These are phyloP conservation scores for Syncephalastrum sp. DNA, from an alignment of 371 early-diverging fungal species.

Conservation along the genomic window DNA sequence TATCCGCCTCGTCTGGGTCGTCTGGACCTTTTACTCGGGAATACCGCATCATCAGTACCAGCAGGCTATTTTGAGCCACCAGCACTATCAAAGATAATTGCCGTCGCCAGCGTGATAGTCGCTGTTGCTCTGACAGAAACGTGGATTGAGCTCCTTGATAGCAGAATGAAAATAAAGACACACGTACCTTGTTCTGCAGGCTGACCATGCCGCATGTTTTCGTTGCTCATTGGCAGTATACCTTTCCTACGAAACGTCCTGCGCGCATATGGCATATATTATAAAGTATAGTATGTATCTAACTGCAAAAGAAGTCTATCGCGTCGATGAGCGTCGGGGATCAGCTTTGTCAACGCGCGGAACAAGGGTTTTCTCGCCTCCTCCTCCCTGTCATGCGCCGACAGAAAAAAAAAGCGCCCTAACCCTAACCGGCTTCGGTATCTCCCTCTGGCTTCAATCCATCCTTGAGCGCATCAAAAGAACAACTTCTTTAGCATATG, in stretches of 20 bases:
- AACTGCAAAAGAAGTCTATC: neutral
- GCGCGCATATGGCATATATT: conserved; percentile 1
- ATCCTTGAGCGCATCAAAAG: no score
- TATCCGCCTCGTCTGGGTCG: conserved; percentile 42
- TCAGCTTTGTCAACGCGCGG: no score
- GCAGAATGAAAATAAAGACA: no score
- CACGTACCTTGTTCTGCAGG: neutral
- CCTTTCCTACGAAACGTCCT: conserved; percentile 6
- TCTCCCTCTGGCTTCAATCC: no score
- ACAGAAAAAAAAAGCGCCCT: no score
- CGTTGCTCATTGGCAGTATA: conserved; percentile 3
- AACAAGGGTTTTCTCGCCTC: no score
- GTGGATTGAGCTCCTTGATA: no score
- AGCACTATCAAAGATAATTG: conserved; percentile 55
- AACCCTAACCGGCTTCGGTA: no score
- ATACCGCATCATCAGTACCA: conserved; percentile 68
- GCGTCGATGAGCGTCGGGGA: no score
- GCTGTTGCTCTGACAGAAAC: no score
- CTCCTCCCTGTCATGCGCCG: no score
- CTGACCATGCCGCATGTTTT: neutral
- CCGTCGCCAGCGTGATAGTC: conserved; percentile 23
- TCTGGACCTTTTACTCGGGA: conserved; percentile 31
- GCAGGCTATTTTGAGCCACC: conserved; percentile 60
- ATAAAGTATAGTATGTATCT: neutral
- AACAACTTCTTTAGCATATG: no score